Conservation (phyloP, 139 green algal species). For the Marvania coccoides region DNA sequence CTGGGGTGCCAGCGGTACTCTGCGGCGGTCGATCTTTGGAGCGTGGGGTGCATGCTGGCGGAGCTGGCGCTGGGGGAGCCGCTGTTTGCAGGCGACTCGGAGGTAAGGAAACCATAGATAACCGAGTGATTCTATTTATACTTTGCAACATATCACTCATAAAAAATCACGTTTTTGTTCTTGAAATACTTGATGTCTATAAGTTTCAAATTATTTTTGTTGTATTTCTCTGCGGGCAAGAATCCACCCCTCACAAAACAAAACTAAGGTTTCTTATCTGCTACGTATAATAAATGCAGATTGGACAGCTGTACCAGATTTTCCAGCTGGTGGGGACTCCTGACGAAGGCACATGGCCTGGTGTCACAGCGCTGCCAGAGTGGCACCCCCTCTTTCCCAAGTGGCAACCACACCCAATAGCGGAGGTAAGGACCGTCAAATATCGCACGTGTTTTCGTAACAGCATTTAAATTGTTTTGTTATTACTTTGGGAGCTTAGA, state of each 20-base stretch:
- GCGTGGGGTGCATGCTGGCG: conserved; percentile 81
- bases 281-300: conserved; percentile 28
- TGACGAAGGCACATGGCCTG: conserved; percentile 42
- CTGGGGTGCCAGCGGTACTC: conserved; percentile 55
- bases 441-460: neutral
- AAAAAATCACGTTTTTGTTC: no score
- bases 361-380: conserved; percentile 50
- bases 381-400: conserved; percentile 66
- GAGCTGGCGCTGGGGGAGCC: conserved; percentile 62
- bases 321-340: conserved; percentile 63
- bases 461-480: no score
- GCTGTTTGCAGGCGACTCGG: conserved; percentile 67
- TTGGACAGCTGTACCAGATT: conserved; percentile 65
- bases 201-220: no score
- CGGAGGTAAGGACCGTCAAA: conserved; percentile 24
- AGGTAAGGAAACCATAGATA: conserved; percentile 30
- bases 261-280: neutral
- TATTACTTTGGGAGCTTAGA: no score
- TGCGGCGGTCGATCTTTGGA: conserved; percentile 80
- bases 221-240: no score
- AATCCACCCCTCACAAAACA: no score
- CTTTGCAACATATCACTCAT: no score
- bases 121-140: neutral
- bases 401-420: conserved; percentile 40
- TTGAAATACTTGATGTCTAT: no score